Base-by-base conservation (phyloP, 2,329 filamentous ascomycete genomes). In the Diaporthe citrichinensis region DNA sequence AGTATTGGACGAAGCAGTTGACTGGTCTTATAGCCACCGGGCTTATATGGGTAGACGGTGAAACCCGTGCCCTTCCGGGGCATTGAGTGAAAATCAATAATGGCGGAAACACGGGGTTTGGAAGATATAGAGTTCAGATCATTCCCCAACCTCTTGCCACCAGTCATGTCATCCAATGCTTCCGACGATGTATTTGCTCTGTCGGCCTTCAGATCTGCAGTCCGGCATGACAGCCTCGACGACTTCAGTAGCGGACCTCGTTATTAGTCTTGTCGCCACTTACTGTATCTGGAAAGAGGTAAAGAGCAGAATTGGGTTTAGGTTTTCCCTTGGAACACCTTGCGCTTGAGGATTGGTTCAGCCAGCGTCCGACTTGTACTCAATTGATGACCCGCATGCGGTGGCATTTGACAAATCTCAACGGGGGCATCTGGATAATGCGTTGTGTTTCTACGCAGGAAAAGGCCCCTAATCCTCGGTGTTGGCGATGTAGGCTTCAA, bases 291-390 rank as follows among this genome's bases (percentile, higher is more conserved):
- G 65, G 46, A 53, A 39, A 36, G 46, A 53, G 23, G 12, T 39
- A 25, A 12, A 10, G 10, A 39, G 34, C 31, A 20, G 28, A 36
- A 39, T 68, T 53, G 31, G 46, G 34, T 53, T 68, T 68, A 68
- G 28, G 46, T 53, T 68, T 65, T 53, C 65, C 31, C 65, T 20
- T 68, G 65, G 46, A 53, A 68, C 65, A 53, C 10, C 31, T 53
- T 39, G 31, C 65, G 46, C 46, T 53, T 53, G 65, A 68, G 34
- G 31, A 53, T 28, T 31, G 31, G 65, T 39, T 68, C 31, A 39
- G 49, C 23, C 46, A 49, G 41, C 23, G 31, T 28, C 65, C 46
- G 23, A 3, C 44, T 39, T 3, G 20, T 23, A 17, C 15, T 39
- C 31, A 34, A 51, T 28, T n/a, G 20, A 36, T 34, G n/a, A 51